phyloP scores from a whole-genome alignment of 805 yeast species.

The Cyberlindnera mycetangii region DNA sequence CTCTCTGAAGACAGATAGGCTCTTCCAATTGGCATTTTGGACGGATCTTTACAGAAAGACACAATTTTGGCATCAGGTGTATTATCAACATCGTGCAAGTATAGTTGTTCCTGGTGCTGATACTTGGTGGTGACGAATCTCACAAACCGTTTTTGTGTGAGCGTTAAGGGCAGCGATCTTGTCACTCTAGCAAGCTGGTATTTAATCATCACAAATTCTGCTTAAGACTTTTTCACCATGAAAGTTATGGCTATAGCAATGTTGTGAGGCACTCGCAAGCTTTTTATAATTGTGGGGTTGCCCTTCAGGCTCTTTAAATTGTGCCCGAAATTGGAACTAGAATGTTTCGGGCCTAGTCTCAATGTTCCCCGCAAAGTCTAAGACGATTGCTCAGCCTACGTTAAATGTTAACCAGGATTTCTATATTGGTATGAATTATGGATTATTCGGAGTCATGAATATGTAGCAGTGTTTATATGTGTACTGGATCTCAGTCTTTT shows the following conservation, averaged over 20 bases:
- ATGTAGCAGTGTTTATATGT: neutral
- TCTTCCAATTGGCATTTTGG: slow-evolving; percentile 8
- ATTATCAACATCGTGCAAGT: slow-evolving; percentile 10
- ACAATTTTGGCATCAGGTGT: slow-evolving; percentile 1
- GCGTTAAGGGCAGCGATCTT: neutral
- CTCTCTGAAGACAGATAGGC: slow-evolving; percentile 1
- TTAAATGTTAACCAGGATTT: too few relatives aligned
- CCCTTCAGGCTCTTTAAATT: too few relatives aligned
- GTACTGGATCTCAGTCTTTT: neutral
- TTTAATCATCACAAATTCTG: neutral
- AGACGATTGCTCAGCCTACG: too few relatives aligned
- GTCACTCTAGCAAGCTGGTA: neutral
- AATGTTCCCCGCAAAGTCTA: neutral
- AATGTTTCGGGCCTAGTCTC: neutral
- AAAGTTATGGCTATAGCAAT: too few relatives aligned
- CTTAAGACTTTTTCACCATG: too few relatives aligned
- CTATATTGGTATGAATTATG: too few relatives aligned
- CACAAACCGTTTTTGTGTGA: neutral
- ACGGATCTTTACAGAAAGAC: slow-evolving; percentile 19
- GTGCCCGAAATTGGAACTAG: neutral
- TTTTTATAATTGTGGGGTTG: neutral
- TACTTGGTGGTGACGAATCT: slow-evolving; percentile 2
- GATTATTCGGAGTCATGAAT: neutral
- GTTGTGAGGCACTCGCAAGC: neutral
- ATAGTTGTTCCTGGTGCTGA: slow-evolving; percentile 15